Conservation (phyloP, 768 basidiomycete species). For the Mycena maculata region DNA sequence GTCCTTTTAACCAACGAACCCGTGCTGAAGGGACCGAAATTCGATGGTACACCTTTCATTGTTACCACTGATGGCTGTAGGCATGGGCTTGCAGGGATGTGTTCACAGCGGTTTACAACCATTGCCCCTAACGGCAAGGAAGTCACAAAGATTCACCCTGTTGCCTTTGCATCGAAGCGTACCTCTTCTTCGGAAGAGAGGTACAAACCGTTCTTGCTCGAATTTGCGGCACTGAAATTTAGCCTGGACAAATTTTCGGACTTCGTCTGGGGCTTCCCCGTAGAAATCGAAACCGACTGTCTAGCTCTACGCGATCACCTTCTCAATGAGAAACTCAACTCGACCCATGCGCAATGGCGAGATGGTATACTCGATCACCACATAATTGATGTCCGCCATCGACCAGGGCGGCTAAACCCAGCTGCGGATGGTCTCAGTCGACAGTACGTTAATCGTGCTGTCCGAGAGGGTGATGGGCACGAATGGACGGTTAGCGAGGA, state of each 20-base stretch:
- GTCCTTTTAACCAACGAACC: constrained; percentile 36
- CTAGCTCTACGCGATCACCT: constrained; percentile 38
- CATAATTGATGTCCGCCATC: constrained; percentile 37
- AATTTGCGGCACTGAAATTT: constrained; percentile 41
- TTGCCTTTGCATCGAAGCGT: constrained; percentile 44
- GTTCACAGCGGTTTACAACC: constrained; percentile 36
- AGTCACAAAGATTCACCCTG: constrained; percentile 33
- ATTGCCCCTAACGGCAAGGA: constrained; percentile 29
- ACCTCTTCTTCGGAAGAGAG: constrained; percentile 39
- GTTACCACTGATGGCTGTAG: constrained; percentile 45
- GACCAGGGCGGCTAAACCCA: constrained; percentile 34
- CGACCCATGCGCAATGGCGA: constrained; percentile 42
- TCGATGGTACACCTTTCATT: constrained; percentile 43
- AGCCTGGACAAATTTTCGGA: constrained; percentile 37
- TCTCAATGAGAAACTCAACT: constrained; percentile 36
- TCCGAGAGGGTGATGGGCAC: constrained; percentile 26
- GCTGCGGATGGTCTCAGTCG: constrained; percentile 40
- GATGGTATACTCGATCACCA: constrained; percentile 23
- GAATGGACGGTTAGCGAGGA: constrained; percentile 38
- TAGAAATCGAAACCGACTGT: constrained; percentile 30
- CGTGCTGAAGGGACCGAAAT: constrained; percentile 34
- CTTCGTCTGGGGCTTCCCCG: constrained; percentile 39
- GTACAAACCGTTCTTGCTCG: constrained; percentile 47
- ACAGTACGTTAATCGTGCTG: not conserved
- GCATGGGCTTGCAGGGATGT: constrained; percentile 40